Evolutionary conservation across 2,329 filamentous ascomycete genomes (phyloP).

Genomic region (Beauveria sp.): DNA sequence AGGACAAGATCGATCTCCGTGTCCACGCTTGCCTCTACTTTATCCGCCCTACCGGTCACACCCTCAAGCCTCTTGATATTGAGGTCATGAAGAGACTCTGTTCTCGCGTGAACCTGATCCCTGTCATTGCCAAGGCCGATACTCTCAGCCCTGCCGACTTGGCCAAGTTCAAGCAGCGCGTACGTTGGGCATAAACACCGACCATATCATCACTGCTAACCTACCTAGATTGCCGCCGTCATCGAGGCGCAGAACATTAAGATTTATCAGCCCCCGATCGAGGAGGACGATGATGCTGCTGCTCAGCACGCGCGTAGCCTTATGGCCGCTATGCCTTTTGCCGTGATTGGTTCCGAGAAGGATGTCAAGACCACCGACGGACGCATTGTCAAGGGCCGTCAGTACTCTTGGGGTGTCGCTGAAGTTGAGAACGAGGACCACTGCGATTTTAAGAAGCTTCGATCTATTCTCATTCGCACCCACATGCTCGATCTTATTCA

Average conservation of each 20-base stretch:
- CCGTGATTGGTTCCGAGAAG: constrained; percentile 98
- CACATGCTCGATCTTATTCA: constrained; percentile 99
- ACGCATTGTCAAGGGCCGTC: constrained; percentile 95
- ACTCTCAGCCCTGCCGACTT: constrained; percentile 90
- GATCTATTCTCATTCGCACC: constrained; percentile 95
- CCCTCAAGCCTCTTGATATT: constrained; percentile 95
- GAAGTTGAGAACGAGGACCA: constrained; percentile 99
- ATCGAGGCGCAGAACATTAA: constrained; percentile 99
- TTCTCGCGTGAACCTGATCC: constrained; percentile 96
- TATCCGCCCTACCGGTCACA: constrained; percentile 96
- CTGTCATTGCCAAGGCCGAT: constrained; percentile 97
- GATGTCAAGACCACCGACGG: constrained; percentile 95
- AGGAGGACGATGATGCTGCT: constrained; percentile 96
- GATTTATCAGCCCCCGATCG: constrained; percentile 95
- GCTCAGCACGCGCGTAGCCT: constrained; percentile 90
- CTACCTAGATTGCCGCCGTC: constrained; percentile 72
- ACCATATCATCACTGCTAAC: constrained; percentile 19
- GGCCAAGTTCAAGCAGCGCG: constrained; percentile 88
- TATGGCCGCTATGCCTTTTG: constrained; percentile 96
- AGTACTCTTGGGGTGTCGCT: constrained; percentile 98
- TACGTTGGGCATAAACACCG: constrained; percentile 37
- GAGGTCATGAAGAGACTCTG: constrained; percentile 99
- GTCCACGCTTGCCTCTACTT: constrained; percentile 99
- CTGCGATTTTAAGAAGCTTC: constrained; percentile 99
- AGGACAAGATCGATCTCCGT: constrained; percentile 98